These are phyloP conservation scores for Tetrahymena borealis DNA, from an alignment of 73 alveolate species.

Conservation along the genomic window DNA sequence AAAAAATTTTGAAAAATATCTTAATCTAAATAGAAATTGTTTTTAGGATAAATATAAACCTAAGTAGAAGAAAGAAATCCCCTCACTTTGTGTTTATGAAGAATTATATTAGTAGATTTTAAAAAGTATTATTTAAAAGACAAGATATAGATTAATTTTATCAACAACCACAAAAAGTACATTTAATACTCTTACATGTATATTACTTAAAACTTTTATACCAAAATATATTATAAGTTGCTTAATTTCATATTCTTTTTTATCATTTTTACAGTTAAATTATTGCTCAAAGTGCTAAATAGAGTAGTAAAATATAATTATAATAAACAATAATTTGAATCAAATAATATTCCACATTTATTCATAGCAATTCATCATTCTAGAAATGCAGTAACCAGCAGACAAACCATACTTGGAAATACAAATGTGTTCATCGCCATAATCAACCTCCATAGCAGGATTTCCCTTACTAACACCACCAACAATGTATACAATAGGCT, in stretches of 20 bases:
- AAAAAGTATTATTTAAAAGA: neutral
- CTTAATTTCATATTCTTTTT: neutral
- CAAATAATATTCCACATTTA: slow-evolving; percentile 48
- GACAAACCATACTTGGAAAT: slow-evolving; percentile 58
- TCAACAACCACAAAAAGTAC: no score
- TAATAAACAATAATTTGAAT: neutral
- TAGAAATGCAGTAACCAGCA: slow-evolving; percentile 70
- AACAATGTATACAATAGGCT: slow-evolving; percentile 78
- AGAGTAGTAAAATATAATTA: neutral
- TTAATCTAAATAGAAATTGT: neutral
- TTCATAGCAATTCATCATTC: slow-evolving; percentile 59
- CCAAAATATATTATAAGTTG: neutral
- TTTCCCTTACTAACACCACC: slow-evolving; percentile 93
- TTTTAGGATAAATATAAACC: neutral
- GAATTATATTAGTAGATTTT: no score
- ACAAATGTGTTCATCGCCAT: slow-evolving; percentile 49
- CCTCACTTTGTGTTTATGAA: no score
- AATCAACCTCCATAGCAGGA: slow-evolving; percentile 83
- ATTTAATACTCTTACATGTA: no score
- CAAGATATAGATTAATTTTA: no score
- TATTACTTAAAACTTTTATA: no score
- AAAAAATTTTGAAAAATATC: neutral
- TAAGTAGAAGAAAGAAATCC: neutral
- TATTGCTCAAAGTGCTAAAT: slow-evolving; percentile 3
- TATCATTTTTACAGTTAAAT: no score